A percentile compares a stretch with the other conserved stretches of the same genome.
Evolutionary conservation across 768 basidiomycete species (phyloP).

Genomic region (Amylocystis lapponica): DNA sequence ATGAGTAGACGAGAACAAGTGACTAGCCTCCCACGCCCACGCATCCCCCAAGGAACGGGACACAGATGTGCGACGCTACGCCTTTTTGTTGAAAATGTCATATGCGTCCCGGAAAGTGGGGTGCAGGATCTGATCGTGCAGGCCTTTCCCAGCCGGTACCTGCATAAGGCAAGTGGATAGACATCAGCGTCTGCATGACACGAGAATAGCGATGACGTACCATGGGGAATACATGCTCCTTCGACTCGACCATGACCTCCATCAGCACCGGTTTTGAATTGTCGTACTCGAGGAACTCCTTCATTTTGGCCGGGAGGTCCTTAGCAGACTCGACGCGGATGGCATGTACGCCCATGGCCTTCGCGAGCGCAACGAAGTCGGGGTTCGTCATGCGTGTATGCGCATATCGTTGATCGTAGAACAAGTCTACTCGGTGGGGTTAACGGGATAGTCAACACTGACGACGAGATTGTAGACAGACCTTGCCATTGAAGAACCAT

Average conservation of each 20-base stretch:
- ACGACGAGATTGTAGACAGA: conserved; percentile 26
- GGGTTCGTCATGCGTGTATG: conserved; percentile 96
- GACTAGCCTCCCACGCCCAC: no score
- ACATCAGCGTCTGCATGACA: conserved; percentile 11
- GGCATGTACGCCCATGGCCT: conserved; percentile 90
- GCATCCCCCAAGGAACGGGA: no score
- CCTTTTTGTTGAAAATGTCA: conserved; percentile 16
- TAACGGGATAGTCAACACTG: neutral
- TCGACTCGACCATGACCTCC: conserved; percentile 82
- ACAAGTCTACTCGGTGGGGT: conserved; percentile 69
- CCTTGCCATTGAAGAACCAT: conserved; percentile 99
- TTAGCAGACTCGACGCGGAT: conserved; percentile 63
- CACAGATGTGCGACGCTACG: neutral
- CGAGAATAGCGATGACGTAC: conserved; percentile 34
- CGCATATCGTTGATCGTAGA: conserved; percentile 95
- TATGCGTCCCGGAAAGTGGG: conserved; percentile 20
- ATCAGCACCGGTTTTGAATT: conserved; percentile 79
- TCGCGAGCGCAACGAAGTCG: conserved; percentile 85
- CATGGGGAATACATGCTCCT: conserved; percentile 92
- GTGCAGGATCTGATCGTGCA: conserved; percentile 88
- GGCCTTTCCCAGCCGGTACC: conserved; percentile 90
- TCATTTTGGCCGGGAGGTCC: conserved; percentile 93
- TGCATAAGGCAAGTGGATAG: conserved; percentile 22
- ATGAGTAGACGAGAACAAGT: neutral
- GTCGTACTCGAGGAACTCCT: conserved; percentile 96